These are phyloP conservation scores for Phallus indusiatus DNA, from an alignment of 768 basidiomycete genomes.

Conservation along the genomic window DNA sequence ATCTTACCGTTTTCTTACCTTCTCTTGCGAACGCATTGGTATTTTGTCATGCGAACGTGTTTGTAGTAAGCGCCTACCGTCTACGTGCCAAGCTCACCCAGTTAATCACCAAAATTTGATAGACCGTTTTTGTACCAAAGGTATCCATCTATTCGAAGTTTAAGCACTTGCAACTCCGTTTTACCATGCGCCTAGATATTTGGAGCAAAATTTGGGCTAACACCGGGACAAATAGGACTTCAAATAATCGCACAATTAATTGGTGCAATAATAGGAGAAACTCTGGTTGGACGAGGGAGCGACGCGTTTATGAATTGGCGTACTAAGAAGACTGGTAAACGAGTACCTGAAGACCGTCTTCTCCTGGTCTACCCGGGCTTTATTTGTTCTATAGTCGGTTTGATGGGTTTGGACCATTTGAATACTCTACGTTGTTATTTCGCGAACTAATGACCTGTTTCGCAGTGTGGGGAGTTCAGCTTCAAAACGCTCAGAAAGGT, in stretches of 20 bases:
- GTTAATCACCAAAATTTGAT: background rate
- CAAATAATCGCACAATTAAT: conserved; percentile 16
- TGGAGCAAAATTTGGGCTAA: conserved; percentile 13
- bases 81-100: background rate
- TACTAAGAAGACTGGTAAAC: conserved; percentile 11
- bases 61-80: background rate
- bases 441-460: no score
- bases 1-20: background rate
- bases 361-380: conserved; percentile 14
- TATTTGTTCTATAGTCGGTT: conserved; percentile 12
- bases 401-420: background rate
- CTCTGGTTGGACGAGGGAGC: conserved; percentile 14
- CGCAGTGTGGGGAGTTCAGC: background rate
- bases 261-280: conserved; percentile 16
- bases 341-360: conserved; percentile 14
- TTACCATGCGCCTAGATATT: conserved; percentile 7
- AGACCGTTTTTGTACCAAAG: conserved; percentile 1
- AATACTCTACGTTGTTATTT: no score
- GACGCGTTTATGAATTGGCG: conserved; percentile 15
- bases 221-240: conserved; percentile 14
- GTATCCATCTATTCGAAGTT: background rate
- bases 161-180: background rate
- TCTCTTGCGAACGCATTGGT: background rate
- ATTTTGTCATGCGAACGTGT: background rate
- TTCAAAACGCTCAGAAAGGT: background rate